phyloP scores from a whole-genome alignment of 2,329 filamentous ascomycete genomes.

The Lachnellula cervina region DNA sequence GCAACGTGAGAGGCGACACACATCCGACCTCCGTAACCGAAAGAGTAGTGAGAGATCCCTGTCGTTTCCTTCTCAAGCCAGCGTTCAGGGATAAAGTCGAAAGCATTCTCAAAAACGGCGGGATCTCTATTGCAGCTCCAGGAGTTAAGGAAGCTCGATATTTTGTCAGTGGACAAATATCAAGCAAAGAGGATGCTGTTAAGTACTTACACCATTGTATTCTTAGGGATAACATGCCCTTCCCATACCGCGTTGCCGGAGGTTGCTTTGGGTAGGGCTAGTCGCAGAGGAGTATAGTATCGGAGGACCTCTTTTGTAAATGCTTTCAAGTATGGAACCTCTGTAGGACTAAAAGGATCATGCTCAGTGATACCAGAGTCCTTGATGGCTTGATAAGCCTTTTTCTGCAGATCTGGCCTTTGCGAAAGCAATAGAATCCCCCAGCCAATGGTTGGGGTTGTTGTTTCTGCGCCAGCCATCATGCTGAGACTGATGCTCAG shows the following conservation, averaged over 20 bases:
- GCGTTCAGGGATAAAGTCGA: conserved; percentile 51
- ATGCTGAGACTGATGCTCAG: conserved; percentile 62
- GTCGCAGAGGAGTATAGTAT: conserved; percentile 61
- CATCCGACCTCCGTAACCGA: conserved; percentile 50
- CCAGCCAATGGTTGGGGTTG: conserved; percentile 17
- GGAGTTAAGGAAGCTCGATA: conserved; percentile 24
- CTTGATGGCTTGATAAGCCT: conserved; percentile 53
- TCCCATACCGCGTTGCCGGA: conserved; percentile 55
- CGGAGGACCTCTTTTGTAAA: conserved; percentile 60
- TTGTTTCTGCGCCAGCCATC: conserved; percentile 35
- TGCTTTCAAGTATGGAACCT: conserved; percentile 59
- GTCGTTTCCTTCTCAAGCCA: conserved; percentile 33
- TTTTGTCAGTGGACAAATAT: no score
- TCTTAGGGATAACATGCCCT: conserved; percentile 51
- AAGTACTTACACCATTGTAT: conserved; percentile 43
- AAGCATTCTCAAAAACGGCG: conserved; percentile 58
- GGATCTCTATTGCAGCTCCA: conserved; percentile 40
- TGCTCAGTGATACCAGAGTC: conserved; percentile 47
- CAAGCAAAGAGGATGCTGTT: no score
- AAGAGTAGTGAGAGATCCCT: conserved; percentile 46
- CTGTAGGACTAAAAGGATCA: conserved; percentile 58
- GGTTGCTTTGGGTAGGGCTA: conserved; percentile 56
- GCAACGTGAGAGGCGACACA: conserved; percentile 50
- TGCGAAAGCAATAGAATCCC: conserved; percentile 14
- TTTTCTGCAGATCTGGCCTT: conserved; percentile 51